phyloP scores from a whole-genome alignment of 148 eudicot genomes.

The Chenopodium quinoa region DNA sequence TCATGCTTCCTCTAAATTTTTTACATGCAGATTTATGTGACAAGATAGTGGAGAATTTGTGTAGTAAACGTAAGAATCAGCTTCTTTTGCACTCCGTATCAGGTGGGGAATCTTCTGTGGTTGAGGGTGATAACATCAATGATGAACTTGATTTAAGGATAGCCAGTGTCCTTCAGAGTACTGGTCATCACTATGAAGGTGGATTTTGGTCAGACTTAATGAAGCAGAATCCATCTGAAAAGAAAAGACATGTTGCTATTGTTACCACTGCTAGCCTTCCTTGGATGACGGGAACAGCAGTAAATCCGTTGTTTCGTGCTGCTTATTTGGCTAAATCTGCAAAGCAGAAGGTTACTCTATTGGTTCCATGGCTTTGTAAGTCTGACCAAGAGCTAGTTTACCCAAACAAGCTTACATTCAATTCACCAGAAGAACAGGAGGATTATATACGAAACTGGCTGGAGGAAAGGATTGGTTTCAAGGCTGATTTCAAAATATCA shows the following conservation, averaged over 20 bases:
- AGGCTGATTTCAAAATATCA: slow-evolving; percentile 87
- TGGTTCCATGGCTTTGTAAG: slow-evolving; percentile 95
- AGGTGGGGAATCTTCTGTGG: slow-evolving; percentile 56
- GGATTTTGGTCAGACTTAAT: slow-evolving; percentile 69
- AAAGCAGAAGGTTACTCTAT: slow-evolving; percentile 81
- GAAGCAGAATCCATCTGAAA: slow-evolving; percentile 43
- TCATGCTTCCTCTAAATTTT: not conserved
- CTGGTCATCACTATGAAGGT: slow-evolving; percentile 93
- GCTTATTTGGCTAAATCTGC: slow-evolving; percentile 88
- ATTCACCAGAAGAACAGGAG: slow-evolving; percentile 91
- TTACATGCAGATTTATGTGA: slow-evolving; percentile 67
- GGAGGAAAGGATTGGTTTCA: slow-evolving; percentile 92
- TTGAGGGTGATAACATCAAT: slow-evolving; percentile 55
- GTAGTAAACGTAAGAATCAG: slow-evolving; percentile 69
- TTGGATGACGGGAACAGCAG: slow-evolving; percentile 99
- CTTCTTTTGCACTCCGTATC: slow-evolving; percentile 62
- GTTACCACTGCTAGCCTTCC: slow-evolving; percentile 99
- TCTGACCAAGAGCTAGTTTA: slow-evolving; percentile 95
- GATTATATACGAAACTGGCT: slow-evolving; percentile 81
- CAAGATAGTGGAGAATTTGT: slow-evolving; percentile 86
- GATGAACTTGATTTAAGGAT: slow-evolving; percentile 90
- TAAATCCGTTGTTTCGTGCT: slow-evolving; percentile 94
- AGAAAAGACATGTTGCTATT: slow-evolving; percentile 87
- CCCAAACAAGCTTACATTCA: slow-evolving; percentile 78
- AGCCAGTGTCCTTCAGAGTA: slow-evolving; percentile 92